A percentile compares a stretch with the other conserved stretches of the same genome.
phyloP scores from a whole-genome alignment of 768 basidiomycete species.

The Atractiella rhizophila region DNA sequence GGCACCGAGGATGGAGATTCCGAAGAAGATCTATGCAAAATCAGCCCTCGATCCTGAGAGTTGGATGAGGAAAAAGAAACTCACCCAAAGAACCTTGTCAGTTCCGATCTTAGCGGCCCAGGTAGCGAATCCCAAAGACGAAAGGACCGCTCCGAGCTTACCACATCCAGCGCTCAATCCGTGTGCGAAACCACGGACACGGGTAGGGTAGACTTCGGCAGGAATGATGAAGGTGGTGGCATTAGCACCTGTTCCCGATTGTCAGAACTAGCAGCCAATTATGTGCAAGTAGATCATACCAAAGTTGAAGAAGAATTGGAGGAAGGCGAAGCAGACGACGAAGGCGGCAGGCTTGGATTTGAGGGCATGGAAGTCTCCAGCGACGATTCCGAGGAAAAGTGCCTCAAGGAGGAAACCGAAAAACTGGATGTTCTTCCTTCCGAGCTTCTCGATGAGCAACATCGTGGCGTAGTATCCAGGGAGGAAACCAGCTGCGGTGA shows the following conservation, averaged over 20 bases:
- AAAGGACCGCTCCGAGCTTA: constrained; percentile 35
- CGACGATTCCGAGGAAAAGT: constrained; percentile 32
- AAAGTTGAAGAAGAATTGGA: constrained; percentile 46
- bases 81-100: constrained; percentile 4
- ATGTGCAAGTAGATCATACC: too few relatives aligned
- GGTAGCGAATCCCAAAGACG: constrained; percentile 3
- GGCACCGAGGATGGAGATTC: constrained; percentile 5
- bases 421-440: constrained; percentile 49
- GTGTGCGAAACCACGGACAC: constrained; percentile 46
- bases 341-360: constrained; percentile 30
- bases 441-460: constrained; percentile 43
- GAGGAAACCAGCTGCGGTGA: constrained; percentile 49
- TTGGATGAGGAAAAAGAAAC: not conserved
- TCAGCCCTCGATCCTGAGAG: too few relatives aligned
- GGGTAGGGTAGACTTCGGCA: constrained; percentile 55
- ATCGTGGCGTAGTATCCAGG: constrained; percentile 43
- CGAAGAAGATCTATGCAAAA: constrained; percentile 6
- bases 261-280: too few relatives aligned
- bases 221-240: constrained; percentile 54
- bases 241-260: too few relatives aligned
- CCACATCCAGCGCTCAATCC: constrained; percentile 49
- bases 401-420: constrained; percentile 40
- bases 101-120: constrained; percentile 5
- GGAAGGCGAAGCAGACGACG: constrained; percentile 44
- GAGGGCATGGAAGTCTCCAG: constrained; percentile 35